These are phyloP conservation scores for Spinellus fusiger DNA, from an alignment of 192 early-diverging fungal genomes.

Conservation along the genomic window DNA sequence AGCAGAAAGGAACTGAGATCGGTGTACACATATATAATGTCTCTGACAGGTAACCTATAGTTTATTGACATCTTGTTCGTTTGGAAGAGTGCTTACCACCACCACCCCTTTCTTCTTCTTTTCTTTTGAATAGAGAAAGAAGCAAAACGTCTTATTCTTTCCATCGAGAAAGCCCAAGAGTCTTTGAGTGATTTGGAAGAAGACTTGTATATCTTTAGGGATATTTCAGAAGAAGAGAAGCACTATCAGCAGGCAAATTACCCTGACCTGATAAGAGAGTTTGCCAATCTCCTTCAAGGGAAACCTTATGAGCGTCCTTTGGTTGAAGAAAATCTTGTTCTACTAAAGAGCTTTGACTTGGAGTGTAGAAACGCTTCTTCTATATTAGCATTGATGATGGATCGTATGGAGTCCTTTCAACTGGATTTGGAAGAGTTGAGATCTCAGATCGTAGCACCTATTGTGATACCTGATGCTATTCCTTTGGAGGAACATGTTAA, in stretches of 20 bases:
- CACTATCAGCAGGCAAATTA: slow-evolving; percentile 26
- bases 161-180: slow-evolving; percentile 19
- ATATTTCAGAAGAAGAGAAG: slow-evolving; percentile 37
- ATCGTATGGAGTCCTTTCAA: slow-evolving; percentile 43
- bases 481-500: slow-evolving; percentile 37
- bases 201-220: slow-evolving; percentile 35
- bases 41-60: slow-evolving; percentile 21
- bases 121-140: slow-evolving; percentile 19
- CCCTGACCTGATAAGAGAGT: slow-evolving; percentile 23
- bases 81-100: not conserved
- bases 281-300: slow-evolving; percentile 30
- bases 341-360: slow-evolving; percentile 31
- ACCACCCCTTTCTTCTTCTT: slow-evolving; percentile 2
- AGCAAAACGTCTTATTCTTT: slow-evolving; percentile 20
- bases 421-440: slow-evolving; percentile 45
- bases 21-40: slow-evolving; percentile 31
- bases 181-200: slow-evolving; percentile 35
- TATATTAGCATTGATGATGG: slow-evolving; percentile 34
- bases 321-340: slow-evolving; percentile 34
- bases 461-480: slow-evolving; percentile 22
- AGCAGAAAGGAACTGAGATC: slow-evolving; percentile 23
- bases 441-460: slow-evolving; percentile 34
- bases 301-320: slow-evolving; percentile 23
- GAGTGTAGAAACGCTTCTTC: slow-evolving; percentile 37
- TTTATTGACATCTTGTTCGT: not conserved